Base-by-base conservation (phyloP, 352 stramenopile species). In the Pythium utonaiense region DNA sequence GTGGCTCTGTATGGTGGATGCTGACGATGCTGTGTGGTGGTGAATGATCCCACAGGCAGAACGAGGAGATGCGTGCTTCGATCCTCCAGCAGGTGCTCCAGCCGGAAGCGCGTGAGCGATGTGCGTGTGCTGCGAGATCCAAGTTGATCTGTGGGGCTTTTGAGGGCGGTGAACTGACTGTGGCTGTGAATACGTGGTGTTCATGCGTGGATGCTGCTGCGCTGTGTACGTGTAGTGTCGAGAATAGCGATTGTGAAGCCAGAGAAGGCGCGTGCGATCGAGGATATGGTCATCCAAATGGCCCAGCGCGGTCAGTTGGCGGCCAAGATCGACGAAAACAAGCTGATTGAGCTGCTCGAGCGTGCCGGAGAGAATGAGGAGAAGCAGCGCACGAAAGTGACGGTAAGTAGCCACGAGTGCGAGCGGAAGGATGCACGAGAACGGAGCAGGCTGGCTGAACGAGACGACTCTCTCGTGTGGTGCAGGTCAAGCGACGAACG, bases 191-290 rank as follows among this genome's bases (percentile, higher is more conserved):
- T n/a, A n/a, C n/a, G n/a, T n/a, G n/a, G 16, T 27, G 40, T 33
- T 10, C 5, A 33, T 33, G 28, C 9, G 6, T 14, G 7, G 41
- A 17, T 50, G 42, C 10, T 22, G 17, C 13, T 31, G 42, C 31
- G 24, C n/a, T 16, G n/a, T 30, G 21, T 49, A n/a, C 22, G 42
- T 53, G 42, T 55, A 95, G 86, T 95, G 53, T 84, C 80, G 48
- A 83, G 83, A 83, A 89, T 95, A 83, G 78, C 81, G 40, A 95
- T 95, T 53, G 86, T 95, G 12, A 95, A 95, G 77, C 83, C 86
- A 2, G 83, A 95, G 62, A 95, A 95, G 69, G 81, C 86, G 21
- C 80, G 81, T 14, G 82, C 79, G 22, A 88, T 95, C 44, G 86
- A 93, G 69, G 86, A 92, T 50, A 89, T 90, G 80, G 73, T 95